A percentile compares a stretch with the other conserved stretches of the same genome.
phyloP scores from a whole-genome alignment of 73 alveolate species.

The Stentor coeruleus region DNA sequence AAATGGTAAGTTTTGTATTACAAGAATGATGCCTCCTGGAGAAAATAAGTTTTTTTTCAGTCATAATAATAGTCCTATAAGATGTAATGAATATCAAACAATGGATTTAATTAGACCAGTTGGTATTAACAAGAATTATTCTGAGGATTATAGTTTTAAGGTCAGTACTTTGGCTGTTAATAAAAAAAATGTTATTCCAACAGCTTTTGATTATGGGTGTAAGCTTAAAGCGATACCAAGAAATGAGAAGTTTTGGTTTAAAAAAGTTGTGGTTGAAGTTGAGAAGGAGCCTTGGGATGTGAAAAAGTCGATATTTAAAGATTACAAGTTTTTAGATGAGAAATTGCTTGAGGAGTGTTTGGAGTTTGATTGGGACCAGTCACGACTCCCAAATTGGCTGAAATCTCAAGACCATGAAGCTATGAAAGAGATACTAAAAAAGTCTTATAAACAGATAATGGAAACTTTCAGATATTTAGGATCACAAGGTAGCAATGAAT shows the following conservation, averaged over 20 bases:
- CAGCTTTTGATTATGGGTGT: not conserved
- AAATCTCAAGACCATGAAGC: conserved; percentile 7
- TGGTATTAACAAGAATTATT: not conserved
- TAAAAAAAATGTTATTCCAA: not conserved
- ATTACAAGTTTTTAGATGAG: conserved; percentile 65
- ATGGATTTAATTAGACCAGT: not conserved
- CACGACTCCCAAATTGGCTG: conserved; percentile 37
- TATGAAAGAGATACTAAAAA: not conserved
- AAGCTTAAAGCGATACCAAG: not conserved
- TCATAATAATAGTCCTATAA: conserved; percentile 53
- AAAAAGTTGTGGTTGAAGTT: not conserved
- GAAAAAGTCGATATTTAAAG: conserved; percentile 54
- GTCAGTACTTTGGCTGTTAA: not conserved
- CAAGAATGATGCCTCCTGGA: not conserved
- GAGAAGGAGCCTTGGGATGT: not conserved
- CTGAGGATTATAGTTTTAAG: not conserved
- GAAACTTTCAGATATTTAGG: conserved; percentile 17
- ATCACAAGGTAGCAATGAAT: not conserved
- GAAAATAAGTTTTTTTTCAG: conserved; percentile 1
- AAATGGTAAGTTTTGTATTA: not conserved
- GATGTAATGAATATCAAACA: not conserved
- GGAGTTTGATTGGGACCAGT: conserved; percentile 80
- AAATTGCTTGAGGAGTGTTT: conserved; percentile 58
- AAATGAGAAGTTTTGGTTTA: not conserved
- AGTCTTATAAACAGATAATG: not conserved